phyloP scores from a whole-genome alignment of 306 rosid species.

The Cucurbita ficifolia region DNA sequence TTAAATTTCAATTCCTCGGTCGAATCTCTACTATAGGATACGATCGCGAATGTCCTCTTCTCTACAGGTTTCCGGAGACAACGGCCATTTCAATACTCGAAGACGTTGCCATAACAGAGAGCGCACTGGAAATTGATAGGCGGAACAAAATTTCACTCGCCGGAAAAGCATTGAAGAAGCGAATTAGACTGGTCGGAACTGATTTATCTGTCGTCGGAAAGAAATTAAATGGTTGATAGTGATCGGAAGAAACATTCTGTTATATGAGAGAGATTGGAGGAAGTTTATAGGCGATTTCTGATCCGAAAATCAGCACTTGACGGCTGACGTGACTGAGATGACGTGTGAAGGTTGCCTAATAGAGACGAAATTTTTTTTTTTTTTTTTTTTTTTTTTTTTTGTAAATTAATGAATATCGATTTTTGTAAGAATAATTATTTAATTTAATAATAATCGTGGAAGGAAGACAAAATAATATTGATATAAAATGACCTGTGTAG shows the following conservation, averaged over 20 bases:
- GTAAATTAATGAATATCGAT: neutral
- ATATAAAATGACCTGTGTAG: too few species aligned
- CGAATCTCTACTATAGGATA: too few species aligned
- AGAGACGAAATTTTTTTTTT: neutral
- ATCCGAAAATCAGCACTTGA: neutral
- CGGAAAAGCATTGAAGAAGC: too few species aligned
- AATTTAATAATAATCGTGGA: neutral
- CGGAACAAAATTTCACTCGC: neutral
- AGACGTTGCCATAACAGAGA: too few species aligned
- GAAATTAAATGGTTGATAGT: neutral
- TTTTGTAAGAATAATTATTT: neutral
- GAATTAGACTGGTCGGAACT: neutral
- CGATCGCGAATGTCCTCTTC: slow-evolving; percentile 31
- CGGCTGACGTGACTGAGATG: neutral
- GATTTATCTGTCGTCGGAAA: too few species aligned
- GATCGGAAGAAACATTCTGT: neutral
- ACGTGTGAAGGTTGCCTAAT: neutral
- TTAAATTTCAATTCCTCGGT: too few species aligned
- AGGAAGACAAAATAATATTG: too few species aligned
- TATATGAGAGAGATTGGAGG: neutral
- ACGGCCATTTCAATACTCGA: too few species aligned
- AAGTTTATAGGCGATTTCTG: neutral
- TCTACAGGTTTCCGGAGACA: slow-evolving; percentile 14
- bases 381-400: neutral
- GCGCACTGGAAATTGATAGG: neutral